phyloP scores from a whole-genome alignment of 352 stramenopile species.

The Pythium chondricola region DNA sequence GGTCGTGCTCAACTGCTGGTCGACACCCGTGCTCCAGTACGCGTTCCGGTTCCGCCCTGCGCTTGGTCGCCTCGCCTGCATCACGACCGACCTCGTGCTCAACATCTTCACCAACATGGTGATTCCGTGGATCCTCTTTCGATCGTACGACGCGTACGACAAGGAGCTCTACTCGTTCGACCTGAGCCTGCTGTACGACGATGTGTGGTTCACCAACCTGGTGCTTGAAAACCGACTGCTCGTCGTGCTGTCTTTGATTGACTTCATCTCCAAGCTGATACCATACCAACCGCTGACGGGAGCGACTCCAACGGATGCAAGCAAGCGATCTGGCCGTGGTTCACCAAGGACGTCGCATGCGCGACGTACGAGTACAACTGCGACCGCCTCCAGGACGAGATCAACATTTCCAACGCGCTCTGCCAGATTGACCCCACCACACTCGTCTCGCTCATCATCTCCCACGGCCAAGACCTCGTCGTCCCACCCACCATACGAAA shows the following conservation, averaged over 20 bases:
- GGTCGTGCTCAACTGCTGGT: slow-evolving; percentile 1
- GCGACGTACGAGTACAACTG: slow-evolving; percentile 21
- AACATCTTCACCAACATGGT: slow-evolving; percentile 19
- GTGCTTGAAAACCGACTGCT: slow-evolving; percentile 34
- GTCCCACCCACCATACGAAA: slow-evolving; percentile 7
- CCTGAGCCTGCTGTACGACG: slow-evolving; percentile 24
- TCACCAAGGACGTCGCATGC: slow-evolving; percentile 14
- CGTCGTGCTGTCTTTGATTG: slow-evolving; percentile 6
- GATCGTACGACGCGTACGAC: slow-evolving; percentile 24
- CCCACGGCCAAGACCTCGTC: slow-evolving; percentile 12
- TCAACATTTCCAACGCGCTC: slow-evolving; percentile 1
- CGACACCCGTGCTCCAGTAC: background rate
- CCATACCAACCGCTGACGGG: slow-evolving; percentile 4
- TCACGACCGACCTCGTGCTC: slow-evolving; percentile 15
- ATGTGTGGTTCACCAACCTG: slow-evolving; percentile 32
- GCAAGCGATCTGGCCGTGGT: slow-evolving; percentile 18
- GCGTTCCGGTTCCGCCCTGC: background rate
- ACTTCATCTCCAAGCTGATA: slow-evolving; percentile 10
- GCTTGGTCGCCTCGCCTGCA: slow-evolving; percentile 11
- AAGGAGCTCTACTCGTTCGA: slow-evolving; percentile 23
- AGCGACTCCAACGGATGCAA: slow-evolving; percentile 4
- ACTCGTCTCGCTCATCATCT: slow-evolving; percentile 17
- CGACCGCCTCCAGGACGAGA: background rate
- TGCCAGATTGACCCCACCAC: slow-evolving; percentile 3
- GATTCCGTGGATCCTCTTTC: slow-evolving; percentile 24